A percentile compares a stretch with the other conserved stretches of the same genome.
Conservation (phyloP, 169 alveolate genomes). For the Cryptosporidium xiaoi region DNA sequence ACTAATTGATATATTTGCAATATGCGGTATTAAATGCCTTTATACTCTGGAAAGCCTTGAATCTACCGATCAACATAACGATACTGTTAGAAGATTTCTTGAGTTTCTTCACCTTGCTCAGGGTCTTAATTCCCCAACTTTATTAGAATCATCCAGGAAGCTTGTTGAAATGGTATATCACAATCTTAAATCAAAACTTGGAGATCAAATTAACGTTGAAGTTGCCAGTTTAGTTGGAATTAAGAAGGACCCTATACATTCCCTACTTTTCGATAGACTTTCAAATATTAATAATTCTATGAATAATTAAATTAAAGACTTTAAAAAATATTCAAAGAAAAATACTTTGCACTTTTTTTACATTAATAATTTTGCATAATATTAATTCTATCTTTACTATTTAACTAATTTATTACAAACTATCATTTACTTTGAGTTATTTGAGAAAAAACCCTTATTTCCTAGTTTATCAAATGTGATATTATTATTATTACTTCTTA, state of each 20-base stretch:
- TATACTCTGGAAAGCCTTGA: conserved; percentile 52
- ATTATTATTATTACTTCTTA: conserved; percentile 1
- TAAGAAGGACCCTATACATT: conserved; percentile 65
- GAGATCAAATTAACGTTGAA: conserved; percentile 73
- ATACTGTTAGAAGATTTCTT: conserved; percentile 57
- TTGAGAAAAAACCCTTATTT: background rate
- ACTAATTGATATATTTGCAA: conserved; percentile 31
- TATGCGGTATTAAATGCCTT: conserved; percentile 59
- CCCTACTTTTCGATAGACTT: conserved; percentile 56
- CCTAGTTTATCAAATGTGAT: background rate
- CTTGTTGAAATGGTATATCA: conserved; percentile 54
- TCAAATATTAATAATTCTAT: conserved; percentile 23
- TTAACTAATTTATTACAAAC: conserved; percentile 24
- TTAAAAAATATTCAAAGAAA: background rate
- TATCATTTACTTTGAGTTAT: conserved; percentile 9
- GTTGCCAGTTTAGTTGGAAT: conserved; percentile 66
- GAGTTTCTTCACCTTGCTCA: conserved; percentile 71
- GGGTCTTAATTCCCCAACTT: conserved; percentile 53
- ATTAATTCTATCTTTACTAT: background rate
- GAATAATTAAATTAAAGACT: background rate
- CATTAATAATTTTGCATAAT: background rate
- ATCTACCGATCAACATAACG: conserved; percentile 65
- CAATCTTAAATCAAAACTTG: conserved; percentile 62
- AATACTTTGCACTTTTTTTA: background rate
- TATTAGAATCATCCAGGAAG: conserved; percentile 48